Percentiles rank a stretch among this genome's conserved stretches.
These are phyloP conservation scores for Penium margaritaceum DNA, from an alignment of 139 green algal species.

Conservation along the genomic window DNA sequence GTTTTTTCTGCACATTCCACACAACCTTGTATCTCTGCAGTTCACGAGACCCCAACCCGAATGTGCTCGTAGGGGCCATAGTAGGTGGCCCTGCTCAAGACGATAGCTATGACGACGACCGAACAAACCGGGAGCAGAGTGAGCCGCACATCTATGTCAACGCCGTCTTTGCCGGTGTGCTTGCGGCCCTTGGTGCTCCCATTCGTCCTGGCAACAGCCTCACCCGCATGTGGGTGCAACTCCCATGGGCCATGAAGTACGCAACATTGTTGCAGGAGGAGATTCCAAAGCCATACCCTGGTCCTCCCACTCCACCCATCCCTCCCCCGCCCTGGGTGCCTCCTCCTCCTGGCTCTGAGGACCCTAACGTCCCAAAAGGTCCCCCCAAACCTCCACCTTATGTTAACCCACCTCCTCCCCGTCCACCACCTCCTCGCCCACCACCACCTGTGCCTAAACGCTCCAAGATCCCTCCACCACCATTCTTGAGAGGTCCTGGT, in stretches of 20 bases:
- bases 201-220: not conserved
- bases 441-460: not conserved
- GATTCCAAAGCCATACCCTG: constrained; percentile 8
- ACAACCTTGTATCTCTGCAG: too few species aligned
- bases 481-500: too few species aligned
- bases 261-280: not conserved
- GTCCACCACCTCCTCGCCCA: not conserved
- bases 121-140: constrained; percentile 24
- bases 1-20: too few species aligned
- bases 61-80: constrained; percentile 25
- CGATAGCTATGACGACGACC: constrained; percentile 24
- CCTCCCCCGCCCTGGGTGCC: not conserved
- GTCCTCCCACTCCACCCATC: not conserved
- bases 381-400: not conserved
- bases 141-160: constrained; percentile 43
- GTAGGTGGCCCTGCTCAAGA: constrained; percentile 17
- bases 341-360: too few species aligned
- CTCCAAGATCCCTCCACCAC: too few species aligned
- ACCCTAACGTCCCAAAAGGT: not conserved
- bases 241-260: constrained; percentile 1
- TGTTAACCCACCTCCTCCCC: not conserved
- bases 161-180: constrained; percentile 22
- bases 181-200: constrained; percentile 11
- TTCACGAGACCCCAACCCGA: constrained; percentile 23
- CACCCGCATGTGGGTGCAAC: constrained; percentile 1